These are phyloP conservation scores for Backusella tuberculispora DNA, from an alignment of 192 early-diverging fungal genomes.

Conservation along the genomic window DNA sequence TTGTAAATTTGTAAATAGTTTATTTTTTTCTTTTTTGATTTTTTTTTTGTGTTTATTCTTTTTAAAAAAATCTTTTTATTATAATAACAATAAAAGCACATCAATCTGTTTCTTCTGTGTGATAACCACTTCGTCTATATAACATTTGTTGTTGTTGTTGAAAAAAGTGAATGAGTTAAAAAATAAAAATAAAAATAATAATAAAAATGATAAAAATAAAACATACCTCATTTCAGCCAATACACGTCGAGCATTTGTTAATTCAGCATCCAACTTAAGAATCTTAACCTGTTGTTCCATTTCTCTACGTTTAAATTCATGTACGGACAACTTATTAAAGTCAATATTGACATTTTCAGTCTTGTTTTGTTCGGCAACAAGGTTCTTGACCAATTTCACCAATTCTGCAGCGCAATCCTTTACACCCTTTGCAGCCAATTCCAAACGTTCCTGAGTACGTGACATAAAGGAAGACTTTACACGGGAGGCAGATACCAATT, in stretches of 20 bases:
- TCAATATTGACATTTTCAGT: conserved; percentile 62
- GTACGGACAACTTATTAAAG: conserved; percentile 76
- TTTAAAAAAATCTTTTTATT: background rate
- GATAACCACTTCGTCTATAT: conserved; percentile 19
- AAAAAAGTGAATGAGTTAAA: no score
- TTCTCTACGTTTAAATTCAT: conserved; percentile 95
- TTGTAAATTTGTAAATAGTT: background rate
- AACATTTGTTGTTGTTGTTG: no score
- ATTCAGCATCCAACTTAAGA: conserved; percentile 92
- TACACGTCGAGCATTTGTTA: conserved; percentile 80
- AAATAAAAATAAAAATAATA: no score
- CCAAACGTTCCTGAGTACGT: conserved; percentile 92
- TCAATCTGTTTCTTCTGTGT: conserved; percentile 25
- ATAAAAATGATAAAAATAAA: no score
- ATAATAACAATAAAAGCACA: background rate
- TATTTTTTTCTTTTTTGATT: background rate
- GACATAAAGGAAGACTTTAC: conserved; percentile 94
- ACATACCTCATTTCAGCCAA: conserved; percentile 92
- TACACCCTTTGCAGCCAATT: conserved; percentile 91
- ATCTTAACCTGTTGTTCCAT: conserved; percentile 99
- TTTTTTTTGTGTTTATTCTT: background rate
- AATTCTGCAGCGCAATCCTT: conserved; percentile 89
- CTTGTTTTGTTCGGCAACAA: conserved; percentile 75
- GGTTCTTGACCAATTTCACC: conserved; percentile 89
- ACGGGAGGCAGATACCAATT: conserved; percentile 93